These are phyloP conservation scores for Pleurozium schreberi DNA, from an alignment of 225 moss, liverwort and hornwort genomes.

Conservation along the genomic window DNA sequence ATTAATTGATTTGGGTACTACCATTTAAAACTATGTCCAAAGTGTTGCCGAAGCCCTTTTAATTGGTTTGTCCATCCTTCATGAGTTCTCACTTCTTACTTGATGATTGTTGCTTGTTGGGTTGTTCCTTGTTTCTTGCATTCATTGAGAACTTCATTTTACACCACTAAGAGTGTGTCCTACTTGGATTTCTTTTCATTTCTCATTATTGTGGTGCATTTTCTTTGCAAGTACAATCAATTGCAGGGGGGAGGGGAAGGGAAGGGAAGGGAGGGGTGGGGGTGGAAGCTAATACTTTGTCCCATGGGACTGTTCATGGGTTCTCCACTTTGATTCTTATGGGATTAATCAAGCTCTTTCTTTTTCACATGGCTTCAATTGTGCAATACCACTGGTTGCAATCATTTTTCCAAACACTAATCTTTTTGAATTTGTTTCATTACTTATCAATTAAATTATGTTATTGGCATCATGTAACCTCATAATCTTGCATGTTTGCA, in stretches of 20 bases:
- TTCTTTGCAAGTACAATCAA: not conserved
- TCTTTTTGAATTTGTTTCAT: not conserved
- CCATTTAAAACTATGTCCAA: not conserved
- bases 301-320: not conserved
- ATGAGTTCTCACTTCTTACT: not conserved
- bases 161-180: fast-evolving
- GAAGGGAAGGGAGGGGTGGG: not conserved
- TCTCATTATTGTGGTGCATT: not conserved
- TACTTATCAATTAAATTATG: not conserved
- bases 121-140: fast-evolving
- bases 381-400: no score
- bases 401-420: no score
- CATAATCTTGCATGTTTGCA: no score
- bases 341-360: not conserved
- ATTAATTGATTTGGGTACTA: not conserved
- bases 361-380: not conserved
- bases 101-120: not conserved
- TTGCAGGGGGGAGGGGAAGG: fast-evolving
- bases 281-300: not conserved
- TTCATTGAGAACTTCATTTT: not conserved
- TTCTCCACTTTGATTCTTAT: not conserved
- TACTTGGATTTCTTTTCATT: not conserved
- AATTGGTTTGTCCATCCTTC: not conserved
- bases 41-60: not conserved
- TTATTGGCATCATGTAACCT: no score